Conservation (phyloP, 768 basidiomycete species). For the Macrolepiota fuliginosa region DNA sequence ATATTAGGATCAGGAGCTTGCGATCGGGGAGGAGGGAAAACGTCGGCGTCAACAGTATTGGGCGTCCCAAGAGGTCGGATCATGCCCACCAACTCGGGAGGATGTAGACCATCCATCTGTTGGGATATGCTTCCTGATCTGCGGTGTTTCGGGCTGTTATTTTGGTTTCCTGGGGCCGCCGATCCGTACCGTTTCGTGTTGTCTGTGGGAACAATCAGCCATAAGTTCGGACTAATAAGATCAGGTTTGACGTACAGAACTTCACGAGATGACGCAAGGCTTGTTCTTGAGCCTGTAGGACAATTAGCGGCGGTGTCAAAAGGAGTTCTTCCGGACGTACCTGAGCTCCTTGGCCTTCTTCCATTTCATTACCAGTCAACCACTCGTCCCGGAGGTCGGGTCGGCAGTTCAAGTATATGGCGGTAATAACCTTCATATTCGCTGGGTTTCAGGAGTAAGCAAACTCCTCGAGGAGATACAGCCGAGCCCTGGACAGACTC, state of each 20-base stretch:
- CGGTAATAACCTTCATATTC: constrained; percentile 99
- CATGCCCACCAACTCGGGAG: constrained; percentile 69
- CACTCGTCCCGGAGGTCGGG: constrained; percentile 98
- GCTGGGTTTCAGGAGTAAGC: constrained; percentile 43
- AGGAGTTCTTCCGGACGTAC: constrained; percentile 35
- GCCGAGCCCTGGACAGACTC: constrained; percentile 21
- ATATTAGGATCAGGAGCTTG: constrained; percentile 81
- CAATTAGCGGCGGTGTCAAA: constrained; percentile 3
- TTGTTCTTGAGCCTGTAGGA: constrained; percentile 83
- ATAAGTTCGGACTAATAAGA: constrained; percentile 1
- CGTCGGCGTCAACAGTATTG: constrained; percentile 80
- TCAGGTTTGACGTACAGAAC: constrained; percentile 66
- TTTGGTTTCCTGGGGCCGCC: constrained; percentile 47
- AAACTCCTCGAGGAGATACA: constrained; percentile 4
- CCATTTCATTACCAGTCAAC: constrained; percentile 91
- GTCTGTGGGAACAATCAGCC: constrained; percentile 42
- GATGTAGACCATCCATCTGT: constrained; percentile 72
- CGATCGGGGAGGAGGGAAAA: constrained; percentile 92
- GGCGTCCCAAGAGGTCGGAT: constrained; percentile 76
- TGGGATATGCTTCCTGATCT: constrained; percentile 84
- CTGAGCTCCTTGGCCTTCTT: constrained; percentile 89
- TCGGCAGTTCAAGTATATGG: constrained; percentile 95
- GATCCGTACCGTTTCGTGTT: constrained; percentile 89
- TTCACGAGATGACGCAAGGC: constrained; percentile 91
- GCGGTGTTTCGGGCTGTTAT: constrained; percentile 54